Percentiles rank a stretch among this genome's conserved stretches.
These are phyloP conservation scores for Sphaceloma murrayae DNA, from an alignment of 2,329 filamentous ascomycete species.

Conservation along the genomic window DNA sequence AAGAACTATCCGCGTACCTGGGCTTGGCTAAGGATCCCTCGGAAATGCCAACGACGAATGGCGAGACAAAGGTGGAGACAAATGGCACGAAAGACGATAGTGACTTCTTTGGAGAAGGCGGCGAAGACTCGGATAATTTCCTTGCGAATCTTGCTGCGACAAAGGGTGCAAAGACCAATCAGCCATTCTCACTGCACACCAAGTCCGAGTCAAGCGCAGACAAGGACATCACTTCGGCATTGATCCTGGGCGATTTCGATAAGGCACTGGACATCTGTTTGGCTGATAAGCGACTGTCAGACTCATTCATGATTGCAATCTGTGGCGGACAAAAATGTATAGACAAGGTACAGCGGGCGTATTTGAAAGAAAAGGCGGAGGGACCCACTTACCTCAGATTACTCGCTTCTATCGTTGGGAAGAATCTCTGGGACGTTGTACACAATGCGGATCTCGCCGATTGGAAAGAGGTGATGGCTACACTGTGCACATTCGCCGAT, in stretches of 20 bases:
- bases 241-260: slow-evolving; percentile 85
- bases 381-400: slow-evolving; percentile 87
- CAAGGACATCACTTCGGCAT: slow-evolving; percentile 72
- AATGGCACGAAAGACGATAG: slow-evolving; percentile 31
- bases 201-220: slow-evolving; percentile 78
- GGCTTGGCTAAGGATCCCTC: slow-evolving; percentile 56
- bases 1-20: slow-evolving; percentile 77
- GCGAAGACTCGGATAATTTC: slow-evolving; percentile 71
- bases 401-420: slow-evolving; percentile 81
- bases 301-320: slow-evolving; percentile 96
- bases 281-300: slow-evolving; percentile 71
- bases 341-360: slow-evolving; percentile 85
- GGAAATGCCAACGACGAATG: slow-evolving; percentile 36
- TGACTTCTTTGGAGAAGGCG: slow-evolving; percentile 64
- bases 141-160: slow-evolving; percentile 74
- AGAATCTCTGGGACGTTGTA: slow-evolving; percentile 96
- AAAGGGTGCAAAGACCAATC: slow-evolving; percentile 86
- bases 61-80: slow-evolving; percentile 43
- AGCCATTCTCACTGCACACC: slow-evolving; percentile 82
- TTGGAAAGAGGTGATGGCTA: slow-evolving; percentile 97
- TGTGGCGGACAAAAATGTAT: slow-evolving; percentile 89
- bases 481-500: slow-evolving; percentile 89
- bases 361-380: slow-evolving; percentile 71
- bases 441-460: slow-evolving; percentile 87
- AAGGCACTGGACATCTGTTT: slow-evolving; percentile 83